Base-by-base conservation (phyloP, 169 alveolate species). In the Plasmodium adleri region DNA sequence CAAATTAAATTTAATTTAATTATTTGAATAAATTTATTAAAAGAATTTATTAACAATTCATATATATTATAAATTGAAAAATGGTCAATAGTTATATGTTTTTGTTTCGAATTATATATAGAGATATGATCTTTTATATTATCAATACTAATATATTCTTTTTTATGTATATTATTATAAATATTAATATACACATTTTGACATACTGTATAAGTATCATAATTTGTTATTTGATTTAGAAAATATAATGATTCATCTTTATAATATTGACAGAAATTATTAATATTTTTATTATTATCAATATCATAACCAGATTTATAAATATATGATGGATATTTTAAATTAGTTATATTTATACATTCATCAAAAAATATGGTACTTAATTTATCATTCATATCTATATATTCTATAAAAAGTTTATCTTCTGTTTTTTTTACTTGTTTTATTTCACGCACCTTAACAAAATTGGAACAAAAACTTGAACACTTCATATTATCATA, bases 251-350 rank as follows among this genome's bases (percentile, higher is more conserved):
- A 32, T 13, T 86, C 87, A 32, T 86, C 67, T 8, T 32, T 15
- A 47, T 13, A 56, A 62, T 64, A 60, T 54, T 86, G 86, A 13
- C 87, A 59, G 10, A 86, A 86, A 8, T 54, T 2, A 49, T 72
- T 71, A 20, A 72, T 66, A 28, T 3, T 32, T 4, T 13, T 58
- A 60, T 60, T 12, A 52, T 15, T 32, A 20, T 17, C 32, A 15
- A 15, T 3, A n/a, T 72, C 8, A 45, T 28, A 50, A 26, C 58
- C 58, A 59, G 83, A 66, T 9, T 52, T 60, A 24, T 26, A 86
- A 39, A 86, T 17, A 45, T 71, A 86, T 2, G 92, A 52, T 3
- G 92, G 92, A 56, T 66, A 86, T 13, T 43, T 56, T 45, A 86
- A 59, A 17, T 64, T 45, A 15, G 88, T 72, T 17, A 71, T 12